phyloP scores from a whole-genome alignment of 2,329 filamentous ascomycete genomes.

The Exophiala dermatitidis region DNA sequence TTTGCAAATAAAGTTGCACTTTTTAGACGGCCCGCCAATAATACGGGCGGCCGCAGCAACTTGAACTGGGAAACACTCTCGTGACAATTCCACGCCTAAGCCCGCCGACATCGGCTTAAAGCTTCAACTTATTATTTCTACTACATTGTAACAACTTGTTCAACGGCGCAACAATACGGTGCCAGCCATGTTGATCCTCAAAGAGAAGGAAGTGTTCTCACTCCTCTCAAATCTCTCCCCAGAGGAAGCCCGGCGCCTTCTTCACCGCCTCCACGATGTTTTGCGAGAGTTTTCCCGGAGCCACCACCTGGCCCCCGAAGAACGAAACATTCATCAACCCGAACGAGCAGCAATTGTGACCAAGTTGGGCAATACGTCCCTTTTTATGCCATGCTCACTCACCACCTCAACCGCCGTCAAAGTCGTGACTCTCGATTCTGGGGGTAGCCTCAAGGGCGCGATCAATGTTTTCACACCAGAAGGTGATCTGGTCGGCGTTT shows the following conservation, averaged over 20 bases:
- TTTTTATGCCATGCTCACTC: conserved; percentile 68
- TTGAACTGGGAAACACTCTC: too few species aligned
- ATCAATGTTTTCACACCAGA: conserved; percentile 60
- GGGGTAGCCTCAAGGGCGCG: conserved; percentile 51
- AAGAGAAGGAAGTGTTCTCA: conserved; percentile 13
- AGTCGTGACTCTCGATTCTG: conserved; percentile 57
- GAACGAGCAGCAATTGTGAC: conserved; percentile 38
- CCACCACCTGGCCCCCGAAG: conserved; percentile 20
- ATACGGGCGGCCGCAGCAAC: too few species aligned
- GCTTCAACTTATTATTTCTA: too few species aligned
- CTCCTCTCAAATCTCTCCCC: conserved; percentile 12
- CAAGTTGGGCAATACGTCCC: conserved; percentile 46
- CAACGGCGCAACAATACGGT: neutral
- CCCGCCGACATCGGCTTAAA: too few species aligned
- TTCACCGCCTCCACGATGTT: conserved; percentile 33
- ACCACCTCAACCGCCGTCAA: conserved; percentile 61
- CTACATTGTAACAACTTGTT: too few species aligned
- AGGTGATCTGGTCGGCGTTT: conserved; percentile 58
- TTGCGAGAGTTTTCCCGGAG: conserved; percentile 33
- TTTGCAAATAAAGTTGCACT: too few species aligned
- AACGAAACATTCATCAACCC: conserved; percentile 37
- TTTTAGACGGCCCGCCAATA: too few species aligned
- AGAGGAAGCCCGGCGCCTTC: conserved; percentile 32
- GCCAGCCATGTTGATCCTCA: conserved; percentile 13
- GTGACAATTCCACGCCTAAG: too few species aligned